These are phyloP conservation scores for Elsinoe australis DNA, from an alignment of 2,329 filamentous ascomycete genomes.

Conservation along the genomic window DNA sequence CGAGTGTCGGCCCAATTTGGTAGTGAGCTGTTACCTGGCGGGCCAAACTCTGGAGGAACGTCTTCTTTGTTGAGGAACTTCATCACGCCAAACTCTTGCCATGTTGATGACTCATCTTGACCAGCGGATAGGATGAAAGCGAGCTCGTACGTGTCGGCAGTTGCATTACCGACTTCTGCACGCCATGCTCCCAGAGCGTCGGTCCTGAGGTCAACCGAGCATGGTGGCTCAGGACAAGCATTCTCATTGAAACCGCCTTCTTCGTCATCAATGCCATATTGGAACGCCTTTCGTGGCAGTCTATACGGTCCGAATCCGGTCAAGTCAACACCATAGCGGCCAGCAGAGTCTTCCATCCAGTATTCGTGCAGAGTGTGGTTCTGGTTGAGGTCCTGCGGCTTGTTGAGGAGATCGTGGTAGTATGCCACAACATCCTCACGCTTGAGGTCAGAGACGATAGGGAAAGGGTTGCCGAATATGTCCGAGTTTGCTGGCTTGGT, in stretches of 20 bases:
- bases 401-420: conserved; percentile 47
- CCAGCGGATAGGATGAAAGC: conserved; percentile 50
- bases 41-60: conserved; percentile 44
- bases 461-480: conserved; percentile 46
- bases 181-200: conserved; percentile 46
- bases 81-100: conserved; percentile 53
- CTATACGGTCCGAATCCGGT: conserved; percentile 47
- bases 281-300: conserved; percentile 42
- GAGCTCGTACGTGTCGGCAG: conserved; percentile 43
- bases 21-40: conserved; percentile 36
- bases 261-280: conserved; percentile 45
- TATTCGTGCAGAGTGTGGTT: conserved; percentile 50
- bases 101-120: conserved; percentile 49
- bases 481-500: conserved; percentile 41
- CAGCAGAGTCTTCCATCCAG: conserved; percentile 51
- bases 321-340: conserved; percentile 47
- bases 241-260: conserved; percentile 40
- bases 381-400: conserved; percentile 43
- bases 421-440: conserved; percentile 44
- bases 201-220: conserved; percentile 43
- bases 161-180: conserved; percentile 45
- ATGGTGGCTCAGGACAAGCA: conserved; percentile 41
- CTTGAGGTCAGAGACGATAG: conserved; percentile 35
- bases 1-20: conserved; percentile 45
- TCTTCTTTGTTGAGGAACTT: conserved; percentile 43